phyloP scores from a whole-genome alignment of 306 rosid species.

The Crataegus laevigata region DNA sequence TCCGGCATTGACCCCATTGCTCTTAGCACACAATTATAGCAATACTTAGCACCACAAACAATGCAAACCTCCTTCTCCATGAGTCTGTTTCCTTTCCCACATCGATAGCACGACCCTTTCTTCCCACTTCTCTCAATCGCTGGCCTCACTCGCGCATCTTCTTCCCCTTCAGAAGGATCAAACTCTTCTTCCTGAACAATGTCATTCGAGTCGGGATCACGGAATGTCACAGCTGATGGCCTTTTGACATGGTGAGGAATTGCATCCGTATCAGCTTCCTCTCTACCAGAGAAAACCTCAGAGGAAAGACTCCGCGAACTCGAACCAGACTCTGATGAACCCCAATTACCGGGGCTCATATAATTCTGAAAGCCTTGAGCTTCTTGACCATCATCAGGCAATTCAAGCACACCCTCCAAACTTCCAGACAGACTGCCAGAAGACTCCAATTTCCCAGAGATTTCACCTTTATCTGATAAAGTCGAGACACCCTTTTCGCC shows the following conservation, averaged over 20 bases:
- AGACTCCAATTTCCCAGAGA: constrained; percentile 10
- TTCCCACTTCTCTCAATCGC: constrained; percentile 46
- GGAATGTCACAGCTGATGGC: constrained; percentile 56
- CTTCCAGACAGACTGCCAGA: background rate
- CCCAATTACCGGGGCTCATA: constrained; percentile 30
- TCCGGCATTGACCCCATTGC: constrained; percentile 89
- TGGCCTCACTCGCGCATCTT: constrained; percentile 27
- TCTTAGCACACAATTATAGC: constrained; percentile 50
- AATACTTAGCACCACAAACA: constrained; percentile 70
- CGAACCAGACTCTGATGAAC: constrained; percentile 33
- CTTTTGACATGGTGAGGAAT: constrained; percentile 31
- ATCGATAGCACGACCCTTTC: constrained; percentile 57
- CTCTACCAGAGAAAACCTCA: constrained; percentile 30
- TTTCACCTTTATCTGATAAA: constrained; percentile 12
- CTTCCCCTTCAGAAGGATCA: constrained; percentile 22
- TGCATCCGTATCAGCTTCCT: constrained; percentile 21
- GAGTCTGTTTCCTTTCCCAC: constrained; percentile 51
- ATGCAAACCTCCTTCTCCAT: constrained; percentile 62
- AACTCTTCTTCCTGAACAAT: constrained; percentile 16
- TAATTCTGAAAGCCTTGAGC: constrained; percentile 15
- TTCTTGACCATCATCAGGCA: constrained; percentile 15
- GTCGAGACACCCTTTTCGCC: background rate
- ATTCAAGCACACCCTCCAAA: constrained; percentile 3
- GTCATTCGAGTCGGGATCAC: constrained; percentile 31
- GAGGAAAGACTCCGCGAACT: constrained; percentile 32